These are phyloP conservation scores for Amoebophrya sp. DNA, from an alignment of 169 alveolate genomes.

Conservation along the genomic window DNA sequence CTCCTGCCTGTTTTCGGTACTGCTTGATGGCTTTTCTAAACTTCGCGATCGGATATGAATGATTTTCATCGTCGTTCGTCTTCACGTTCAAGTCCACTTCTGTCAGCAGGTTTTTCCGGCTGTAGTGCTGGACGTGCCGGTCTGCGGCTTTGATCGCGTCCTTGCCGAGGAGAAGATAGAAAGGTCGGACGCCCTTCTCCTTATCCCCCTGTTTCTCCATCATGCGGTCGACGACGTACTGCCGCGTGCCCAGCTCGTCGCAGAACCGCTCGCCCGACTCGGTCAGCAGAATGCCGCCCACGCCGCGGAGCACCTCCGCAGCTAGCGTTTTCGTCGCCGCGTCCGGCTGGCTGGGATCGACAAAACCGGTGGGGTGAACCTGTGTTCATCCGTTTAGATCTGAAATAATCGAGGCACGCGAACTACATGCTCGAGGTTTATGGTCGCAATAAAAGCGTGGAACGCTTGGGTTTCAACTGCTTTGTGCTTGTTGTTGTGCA, in stretches of 20 bases:
- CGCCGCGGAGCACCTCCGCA: conserved; percentile 54
- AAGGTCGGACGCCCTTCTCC: not conserved
- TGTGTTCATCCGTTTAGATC: too few relatives aligned
- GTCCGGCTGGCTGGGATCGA: conserved; percentile 48
- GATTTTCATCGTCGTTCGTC: not conserved
- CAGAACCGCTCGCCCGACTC: conserved; percentile 56
- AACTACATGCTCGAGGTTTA: too few relatives aligned
- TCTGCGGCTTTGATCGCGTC: conserved; percentile 29
- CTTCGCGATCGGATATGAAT: not conserved
- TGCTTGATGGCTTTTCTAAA: not conserved
- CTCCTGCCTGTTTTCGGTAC: not conserved
- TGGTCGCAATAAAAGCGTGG: too few relatives aligned
- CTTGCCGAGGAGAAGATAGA: not conserved
- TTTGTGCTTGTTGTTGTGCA: too few relatives aligned
- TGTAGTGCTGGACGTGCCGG: conserved; percentile 33
- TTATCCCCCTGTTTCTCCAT: conserved; percentile 10
- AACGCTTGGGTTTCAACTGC: too few relatives aligned
- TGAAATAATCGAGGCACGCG: too few relatives aligned
- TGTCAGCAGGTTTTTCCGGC: not conserved
- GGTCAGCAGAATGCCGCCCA: conserved; percentile 53
- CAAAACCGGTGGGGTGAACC: conserved; percentile 56
- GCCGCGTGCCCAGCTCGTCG: conserved; percentile 50
- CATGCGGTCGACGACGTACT: conserved; percentile 29
- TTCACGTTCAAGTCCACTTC: not conserved
- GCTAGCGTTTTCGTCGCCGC: conserved; percentile 51